These are phyloP conservation scores for Russula ochroleuca DNA, from an alignment of 768 basidiomycete genomes.

Conservation along the genomic window DNA sequence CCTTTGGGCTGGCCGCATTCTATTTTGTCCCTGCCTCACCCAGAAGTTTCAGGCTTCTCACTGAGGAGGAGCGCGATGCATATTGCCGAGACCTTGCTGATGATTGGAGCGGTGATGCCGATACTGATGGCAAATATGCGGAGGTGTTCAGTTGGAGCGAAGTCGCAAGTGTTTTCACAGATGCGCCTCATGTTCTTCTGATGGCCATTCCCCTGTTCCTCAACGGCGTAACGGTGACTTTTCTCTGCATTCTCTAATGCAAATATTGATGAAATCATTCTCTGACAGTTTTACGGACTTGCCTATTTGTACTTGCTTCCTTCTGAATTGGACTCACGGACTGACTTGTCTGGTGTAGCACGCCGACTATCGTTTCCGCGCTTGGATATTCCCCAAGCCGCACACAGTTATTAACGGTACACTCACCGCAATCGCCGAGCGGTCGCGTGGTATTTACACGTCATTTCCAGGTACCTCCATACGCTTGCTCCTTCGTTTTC, in stretches of 20 bases:
- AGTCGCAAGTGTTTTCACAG: slow-evolving; percentile 44
- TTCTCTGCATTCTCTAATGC: background rate
- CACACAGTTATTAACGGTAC: slow-evolving; percentile 34
- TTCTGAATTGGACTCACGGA: background rate
- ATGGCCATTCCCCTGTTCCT: slow-evolving; percentile 50
- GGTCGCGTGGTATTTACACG: background rate
- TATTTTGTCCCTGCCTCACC: slow-evolving; percentile 47
- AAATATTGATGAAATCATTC: background rate
- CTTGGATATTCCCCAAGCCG: slow-evolving; percentile 32
- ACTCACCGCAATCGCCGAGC: background rate
- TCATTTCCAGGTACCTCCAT: slow-evolving; percentile 32
- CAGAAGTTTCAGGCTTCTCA: slow-evolving; percentile 47
- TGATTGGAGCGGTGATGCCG: slow-evolving; percentile 34
- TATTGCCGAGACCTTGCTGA: slow-evolving; percentile 38
- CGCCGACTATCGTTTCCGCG: slow-evolving; percentile 31
- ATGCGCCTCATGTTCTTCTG: slow-evolving; percentile 51
- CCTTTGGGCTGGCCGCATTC: slow-evolving; percentile 51
- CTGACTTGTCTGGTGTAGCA: slow-evolving; percentile 25
- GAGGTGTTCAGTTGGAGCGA: slow-evolving; percentile 57
- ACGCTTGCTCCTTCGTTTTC: slow-evolving; percentile 32
- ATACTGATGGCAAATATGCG: slow-evolving; percentile 38
- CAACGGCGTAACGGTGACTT: slow-evolving; percentile 47
- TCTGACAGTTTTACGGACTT: slow-evolving; percentile 28
- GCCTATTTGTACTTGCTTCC: slow-evolving; percentile 28
- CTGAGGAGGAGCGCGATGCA: slow-evolving; percentile 41